Percentiles rank a stretch among this genome's conserved stretches.
Conservation (phyloP, 805 yeast species). For the Starmera dryadoides region DNA sequence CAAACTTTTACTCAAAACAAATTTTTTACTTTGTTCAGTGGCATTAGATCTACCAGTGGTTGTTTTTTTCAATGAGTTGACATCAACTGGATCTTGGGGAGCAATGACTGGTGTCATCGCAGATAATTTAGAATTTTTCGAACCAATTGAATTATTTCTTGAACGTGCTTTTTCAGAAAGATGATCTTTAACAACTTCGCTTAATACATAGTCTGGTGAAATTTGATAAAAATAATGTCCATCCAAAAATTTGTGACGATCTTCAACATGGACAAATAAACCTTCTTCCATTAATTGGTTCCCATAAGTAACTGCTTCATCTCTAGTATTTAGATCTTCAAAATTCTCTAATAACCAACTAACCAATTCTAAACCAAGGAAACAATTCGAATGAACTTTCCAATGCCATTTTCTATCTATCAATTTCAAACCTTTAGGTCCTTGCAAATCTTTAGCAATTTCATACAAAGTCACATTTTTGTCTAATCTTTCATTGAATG, state of each 20-base stretch:
- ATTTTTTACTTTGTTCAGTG: slow-evolving; percentile 18
- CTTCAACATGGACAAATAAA: slow-evolving; percentile 73
- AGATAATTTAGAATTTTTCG: slow-evolving; percentile 6
- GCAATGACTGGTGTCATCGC: slow-evolving; percentile 12
- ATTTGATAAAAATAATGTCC: slow-evolving; percentile 89
- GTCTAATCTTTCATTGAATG: slow-evolving; percentile 29
- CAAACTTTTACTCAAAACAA: slow-evolving; percentile 61
- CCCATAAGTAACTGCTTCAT: slow-evolving; percentile 78
- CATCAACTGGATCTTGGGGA: slow-evolving; percentile 3
- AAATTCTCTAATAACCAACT: slow-evolving; percentile 78
- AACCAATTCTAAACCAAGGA: slow-evolving; percentile 80
- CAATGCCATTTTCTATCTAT: slow-evolving; percentile 90
- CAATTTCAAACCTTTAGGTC: slow-evolving; percentile 54
- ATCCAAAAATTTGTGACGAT: slow-evolving; percentile 77
- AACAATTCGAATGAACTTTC: slow-evolving; percentile 67
- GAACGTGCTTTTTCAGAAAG: slow-evolving; percentile 2
- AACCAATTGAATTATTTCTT: slow-evolving; percentile 6
- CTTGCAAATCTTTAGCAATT: slow-evolving; percentile 61
- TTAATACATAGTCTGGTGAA: slow-evolving; percentile 41
- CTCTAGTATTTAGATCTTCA: slow-evolving; percentile 72
- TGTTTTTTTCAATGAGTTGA: slow-evolving; percentile 8
- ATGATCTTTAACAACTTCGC: slow-evolving; percentile 7
- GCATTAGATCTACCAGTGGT: slow-evolving; percentile 1
- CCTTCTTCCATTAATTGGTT: slow-evolving; percentile 67
- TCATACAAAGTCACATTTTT: slow-evolving; percentile 42